Conservation (phyloP, 768 basidiomycete species). For the Mycena galopus region DNA sequence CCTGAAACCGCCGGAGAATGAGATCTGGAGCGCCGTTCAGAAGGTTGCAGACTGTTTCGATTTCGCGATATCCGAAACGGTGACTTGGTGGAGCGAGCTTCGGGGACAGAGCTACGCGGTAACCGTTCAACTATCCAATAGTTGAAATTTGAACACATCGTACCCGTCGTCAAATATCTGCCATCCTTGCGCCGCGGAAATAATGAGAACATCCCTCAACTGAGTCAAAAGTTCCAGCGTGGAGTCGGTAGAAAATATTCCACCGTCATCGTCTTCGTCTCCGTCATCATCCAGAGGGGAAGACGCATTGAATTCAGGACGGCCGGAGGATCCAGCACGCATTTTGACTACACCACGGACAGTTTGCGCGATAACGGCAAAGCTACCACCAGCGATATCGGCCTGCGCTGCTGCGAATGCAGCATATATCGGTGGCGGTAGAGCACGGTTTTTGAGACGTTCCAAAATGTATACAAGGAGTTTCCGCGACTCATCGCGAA, state of each 20-base stretch:
- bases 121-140: not conserved
- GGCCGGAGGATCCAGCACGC: constrained; percentile 41
- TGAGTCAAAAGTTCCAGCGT: constrained; percentile 75
- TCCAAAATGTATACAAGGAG: constrained; percentile 74
- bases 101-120: constrained; percentile 11
- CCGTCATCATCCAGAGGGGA: constrained; percentile 55
- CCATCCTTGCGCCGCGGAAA: constrained; percentile 71
- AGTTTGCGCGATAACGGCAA: constrained; percentile 59
- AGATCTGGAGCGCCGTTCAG: constrained; percentile 64
- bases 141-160: constrained; percentile 16
- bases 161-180: constrained; percentile 73
- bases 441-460: constrained; percentile 69
- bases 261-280: constrained; percentile 61
- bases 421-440: constrained; percentile 67
- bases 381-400: constrained; percentile 46
- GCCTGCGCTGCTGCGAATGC: constrained; percentile 46
- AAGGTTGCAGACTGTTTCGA: constrained; percentile 56
- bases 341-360: constrained; percentile 59
- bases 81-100: constrained; percentile 28
- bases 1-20: constrained; percentile 55
- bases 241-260: constrained; percentile 70
- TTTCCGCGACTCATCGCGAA: constrained; percentile 75
- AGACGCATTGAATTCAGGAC: constrained; percentile 39
- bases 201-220: constrained; percentile 69
- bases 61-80: constrained; percentile 42